Base-by-base conservation (phyloP, 129 eudicot species). In the Helianthus annuus region DNA sequence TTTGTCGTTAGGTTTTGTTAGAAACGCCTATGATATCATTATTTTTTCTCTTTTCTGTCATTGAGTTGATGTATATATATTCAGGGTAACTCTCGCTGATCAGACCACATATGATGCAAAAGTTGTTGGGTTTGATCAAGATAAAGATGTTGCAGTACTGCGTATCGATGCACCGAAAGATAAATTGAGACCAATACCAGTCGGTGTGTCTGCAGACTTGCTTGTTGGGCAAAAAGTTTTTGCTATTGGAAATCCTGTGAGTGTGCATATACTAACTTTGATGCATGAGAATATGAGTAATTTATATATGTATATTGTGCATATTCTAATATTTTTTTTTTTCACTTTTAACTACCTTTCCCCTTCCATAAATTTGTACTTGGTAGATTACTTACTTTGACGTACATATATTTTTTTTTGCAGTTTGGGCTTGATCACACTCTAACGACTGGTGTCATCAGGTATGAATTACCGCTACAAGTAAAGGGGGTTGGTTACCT, bases 361-460 rank as follows among this genome's bases (percentile, higher is more conserved):
- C 71, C 48, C 69, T 52, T 69, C 66, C 16, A 58, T 10, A 13
- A 65, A 15, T 17, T 44, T 13, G 7, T 45, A 39, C 14, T 63
- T 73, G 48, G 44, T 59, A 67, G 64, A 69, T 39, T 55, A 48
- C 64, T 72, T 66, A 52, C 44, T 48, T 5, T 69, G 67, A 74
- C 5, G 14, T 66, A 53, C 42, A 52, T 74, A 32, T 10, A 14
- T 42, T 11, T 64, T 85, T 48, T 48, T 61, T 62, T 83, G 82
- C 91, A 94, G 98, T 94, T 94, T 88, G 98, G 98, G 76, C 98
- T 94, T 81, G 98, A 94, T 77, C 98, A 94, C 81, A 94, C 98
- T 36, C 97, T 94, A 48, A 94, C 98, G 58, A 94, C 98, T 71
- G 98, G 98, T 56, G 98, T 94, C 72, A 90, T 94, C 85, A 94